Conservation (phyloP, 1,284 basidiomycete genomes). For the Cystobasidium pallidum region DNA sequence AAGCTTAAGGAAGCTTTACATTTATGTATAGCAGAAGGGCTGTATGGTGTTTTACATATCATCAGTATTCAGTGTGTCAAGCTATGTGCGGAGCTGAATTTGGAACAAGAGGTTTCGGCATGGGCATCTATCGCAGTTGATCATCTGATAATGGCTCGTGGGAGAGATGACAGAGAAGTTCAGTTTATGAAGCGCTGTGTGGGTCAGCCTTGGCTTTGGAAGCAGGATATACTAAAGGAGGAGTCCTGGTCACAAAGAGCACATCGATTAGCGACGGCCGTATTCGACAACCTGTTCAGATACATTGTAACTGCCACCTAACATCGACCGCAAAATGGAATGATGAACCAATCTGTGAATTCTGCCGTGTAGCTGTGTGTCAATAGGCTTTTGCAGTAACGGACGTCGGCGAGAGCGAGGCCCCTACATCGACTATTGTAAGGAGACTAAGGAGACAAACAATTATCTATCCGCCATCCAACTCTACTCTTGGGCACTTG, state of each 20-base stretch:
- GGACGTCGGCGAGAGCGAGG: too few species aligned
- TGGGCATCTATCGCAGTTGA: slow-evolving; percentile 14
- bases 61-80: background rate
- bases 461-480: too few species aligned
- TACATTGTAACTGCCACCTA: too few species aligned
- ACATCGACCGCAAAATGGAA: too few species aligned
- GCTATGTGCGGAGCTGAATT: background rate
- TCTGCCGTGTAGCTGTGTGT: too few species aligned
- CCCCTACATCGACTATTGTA: too few species aligned
- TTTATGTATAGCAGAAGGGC: slow-evolving; percentile 4
- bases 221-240: background rate
- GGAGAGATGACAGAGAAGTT: background rate
- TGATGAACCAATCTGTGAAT: too few species aligned
- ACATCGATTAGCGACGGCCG: background rate
- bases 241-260: background rate
- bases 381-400: too few species aligned
- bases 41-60: background rate
- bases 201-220: background rate
- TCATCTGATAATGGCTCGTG: background rate
- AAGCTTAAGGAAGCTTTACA: slow-evolving; percentile 12
- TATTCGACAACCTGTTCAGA: too few species aligned
- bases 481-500: too few species aligned
- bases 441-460: too few species aligned
- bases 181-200: slow-evolving; percentile 4
- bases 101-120: background rate